These are phyloP conservation scores for Lepidium didymum DNA, from an alignment of 345 rosid genomes.

Conservation along the genomic window DNA sequence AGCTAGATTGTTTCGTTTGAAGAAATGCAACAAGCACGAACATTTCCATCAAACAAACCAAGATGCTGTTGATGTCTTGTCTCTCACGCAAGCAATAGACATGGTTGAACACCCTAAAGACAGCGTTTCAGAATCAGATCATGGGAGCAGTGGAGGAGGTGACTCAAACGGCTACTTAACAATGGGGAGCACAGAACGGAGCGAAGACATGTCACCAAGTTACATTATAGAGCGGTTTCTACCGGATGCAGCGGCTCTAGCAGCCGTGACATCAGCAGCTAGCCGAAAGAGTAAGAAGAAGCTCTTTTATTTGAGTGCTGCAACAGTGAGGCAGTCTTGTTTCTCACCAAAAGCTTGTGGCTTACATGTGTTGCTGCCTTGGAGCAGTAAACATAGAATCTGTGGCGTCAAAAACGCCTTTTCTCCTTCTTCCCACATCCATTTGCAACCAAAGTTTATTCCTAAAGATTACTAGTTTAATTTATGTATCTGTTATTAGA, in stretches of 20 bases:
- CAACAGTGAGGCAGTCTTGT: conserved; percentile 26
- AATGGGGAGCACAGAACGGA: conserved; percentile 30
- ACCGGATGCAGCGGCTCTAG: conserved; percentile 70
- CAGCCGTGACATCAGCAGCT: conserved; percentile 55
- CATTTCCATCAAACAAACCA: neutral
- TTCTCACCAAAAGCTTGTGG: conserved; percentile 56
- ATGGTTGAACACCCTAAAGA: conserved; percentile 46
- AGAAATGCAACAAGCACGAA: conserved; percentile 7
- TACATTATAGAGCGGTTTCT: conserved; percentile 75
- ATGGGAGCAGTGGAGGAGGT: conserved; percentile 13
- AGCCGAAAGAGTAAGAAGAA: conserved; percentile 29
- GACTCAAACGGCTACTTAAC: conserved; percentile 31
- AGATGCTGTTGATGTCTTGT: conserved; percentile 49
- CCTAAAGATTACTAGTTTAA: conserved; percentile 25
- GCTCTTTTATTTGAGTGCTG: conserved; percentile 21
- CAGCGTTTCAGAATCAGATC: conserved; percentile 14
- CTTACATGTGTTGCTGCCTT: conserved; percentile 52
- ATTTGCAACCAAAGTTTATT: conserved; percentile 16
- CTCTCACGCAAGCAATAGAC: conserved; percentile 81
- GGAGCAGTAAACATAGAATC: conserved; percentile 65
- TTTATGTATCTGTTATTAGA: neutral
- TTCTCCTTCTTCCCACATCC: conserved; percentile 23
- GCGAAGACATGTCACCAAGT: conserved; percentile 38
- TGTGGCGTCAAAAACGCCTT: conserved; percentile 54
- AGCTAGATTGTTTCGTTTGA: conserved; percentile 12